Base-by-base conservation (phyloP, 1,139 yeast genomes). In the Yamadazyma kanchanaburiensis region DNA sequence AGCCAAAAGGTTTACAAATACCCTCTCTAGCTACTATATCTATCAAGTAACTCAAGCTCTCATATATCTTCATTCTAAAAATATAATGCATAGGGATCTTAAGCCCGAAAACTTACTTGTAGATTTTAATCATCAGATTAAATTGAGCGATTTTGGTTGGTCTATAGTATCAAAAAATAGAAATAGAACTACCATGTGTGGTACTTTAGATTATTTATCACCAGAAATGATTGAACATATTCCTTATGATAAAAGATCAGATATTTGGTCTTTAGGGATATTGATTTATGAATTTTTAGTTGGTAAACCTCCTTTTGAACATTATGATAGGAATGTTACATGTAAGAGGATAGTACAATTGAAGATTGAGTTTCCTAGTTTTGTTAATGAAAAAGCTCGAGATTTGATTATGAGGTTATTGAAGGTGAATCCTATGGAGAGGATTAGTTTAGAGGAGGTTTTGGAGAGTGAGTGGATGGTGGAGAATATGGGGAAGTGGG, bases 81-180 rank as follows among this genome's bases (percentile, higher is more conserved):
- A 80, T 42, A 80, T 89, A 26, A 84, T 91, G 20, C 98, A 91
- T 51, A 70, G 98, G 37, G 98, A 89, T 53, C 74, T 89, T 41
- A 89, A 89, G 53, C 96, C 96, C 0, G 97, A 89, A 51, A 89
- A 89, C 46, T 82, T 89, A 30, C 59, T 89, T 30, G 61, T 89
- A 7, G 85, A 87, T 5, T 70, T 78, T 33, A 76, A 85, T 49
- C 84, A 87, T 43, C 68, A 70, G 21, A 68, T 89, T 30, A 88
- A 87, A 50, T 70, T 91, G 25, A 83, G 96, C 25, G 98, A 91
- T 57, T 91, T 91, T 56, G 98, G 98, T 9, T 91, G 97, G 97
- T 84, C 95, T 35, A 94, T 89, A 1, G 16, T 39, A 5, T 29
- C 31, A 11, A 26, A 27, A 20, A 33, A 34, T 15, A 43, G 42